Evolutionary conservation across 1,139 yeast species (phyloP).

Genomic region (Debaryomyces subglobosus): DNA sequence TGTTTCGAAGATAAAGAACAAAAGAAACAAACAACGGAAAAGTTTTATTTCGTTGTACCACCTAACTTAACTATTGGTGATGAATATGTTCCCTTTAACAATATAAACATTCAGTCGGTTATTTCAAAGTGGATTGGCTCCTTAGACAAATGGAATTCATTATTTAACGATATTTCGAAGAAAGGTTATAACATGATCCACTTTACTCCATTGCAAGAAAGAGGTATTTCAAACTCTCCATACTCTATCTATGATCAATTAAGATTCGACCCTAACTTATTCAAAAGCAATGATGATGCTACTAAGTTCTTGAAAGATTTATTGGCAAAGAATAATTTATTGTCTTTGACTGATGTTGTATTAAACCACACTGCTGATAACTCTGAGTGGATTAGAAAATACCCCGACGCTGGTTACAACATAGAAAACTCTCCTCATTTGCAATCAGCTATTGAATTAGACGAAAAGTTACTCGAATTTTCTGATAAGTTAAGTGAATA

Average conservation of each 20-base stretch:
- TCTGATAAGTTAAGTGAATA: slow-evolving; percentile 55
- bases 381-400: slow-evolving; percentile 79
- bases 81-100: slow-evolving; percentile 67
- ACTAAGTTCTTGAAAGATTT: slow-evolving; percentile 33
- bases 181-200: slow-evolving; percentile 96
- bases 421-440: slow-evolving; percentile 88
- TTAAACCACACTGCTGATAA: slow-evolving; percentile 94
- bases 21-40: slow-evolving; percentile 45
- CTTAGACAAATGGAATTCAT: slow-evolving; percentile 59
- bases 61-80: slow-evolving; percentile 68
- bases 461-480: slow-evolving; percentile 64
- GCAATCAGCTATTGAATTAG: slow-evolving; percentile 81
- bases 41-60: slow-evolving; percentile 78
- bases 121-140: slow-evolving; percentile 92
- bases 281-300: slow-evolving; percentile 46
- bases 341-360: slow-evolving; percentile 88
- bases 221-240: slow-evolving; percentile 92
- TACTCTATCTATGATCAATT: slow-evolving; percentile 90
- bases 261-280: slow-evolving; percentile 67
- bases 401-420: slow-evolving; percentile 91
- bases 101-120: slow-evolving; percentile 83
- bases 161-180: slow-evolving; percentile 59
- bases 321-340: slow-evolving; percentile 59
- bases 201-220: slow-evolving; percentile 87
- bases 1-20: slow-evolving; percentile 45